Evolutionary conservation across 192 early-diverging fungal species (phyloP), one percentile per base, ranked within the genome.

Genomic region (Linnemannia hyalina): DNA sequence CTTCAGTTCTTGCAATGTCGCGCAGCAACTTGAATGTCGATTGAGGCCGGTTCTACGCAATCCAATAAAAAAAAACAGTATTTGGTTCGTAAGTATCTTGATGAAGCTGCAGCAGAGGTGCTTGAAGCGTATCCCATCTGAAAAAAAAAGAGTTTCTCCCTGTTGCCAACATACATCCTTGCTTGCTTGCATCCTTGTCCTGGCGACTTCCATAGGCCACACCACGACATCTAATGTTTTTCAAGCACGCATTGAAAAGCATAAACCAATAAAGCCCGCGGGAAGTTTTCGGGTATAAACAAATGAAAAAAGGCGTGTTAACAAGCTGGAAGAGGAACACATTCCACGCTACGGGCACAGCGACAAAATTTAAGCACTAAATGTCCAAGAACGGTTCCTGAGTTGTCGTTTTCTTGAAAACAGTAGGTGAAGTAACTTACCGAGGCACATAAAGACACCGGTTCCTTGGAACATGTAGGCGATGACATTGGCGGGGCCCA

Each of bases 381-480:
- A 22, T 52, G 16, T 16, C 16, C 49, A 52, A 52, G 49, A 2
- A 52, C 5, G 49, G 29, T 4, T 29, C 60, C 60, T 32, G 60
- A 15, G 16, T 70, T 40, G 32, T 15, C 26, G 18, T 23, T 40
- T 40, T 3, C 32, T 49, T 23, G 10, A 18, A 40, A 7, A 42
- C 41, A n/a, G 26, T 7, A 0, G 16, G 38, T 7, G 68, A 22
- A 9, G 16, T 22, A 8, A 6, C 69, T 35, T 85, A 85, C 83
- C 83, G 65, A 85, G 83, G 71, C 83, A 85, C 83, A 85, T 85
- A n/a, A 85, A 76, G 75, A 80, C 83, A 11, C 78, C 78, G 0
- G 83, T 85, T 41, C 83, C 83, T 47, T 85, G 83, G 40, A 85
- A 73, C 83, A 85, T 85, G 78, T 85, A 85, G 69, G 83, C 83